phyloP scores from a whole-genome alignment of 192 early-diverging fungal species.

The Radiomyces spectabilis region DNA sequence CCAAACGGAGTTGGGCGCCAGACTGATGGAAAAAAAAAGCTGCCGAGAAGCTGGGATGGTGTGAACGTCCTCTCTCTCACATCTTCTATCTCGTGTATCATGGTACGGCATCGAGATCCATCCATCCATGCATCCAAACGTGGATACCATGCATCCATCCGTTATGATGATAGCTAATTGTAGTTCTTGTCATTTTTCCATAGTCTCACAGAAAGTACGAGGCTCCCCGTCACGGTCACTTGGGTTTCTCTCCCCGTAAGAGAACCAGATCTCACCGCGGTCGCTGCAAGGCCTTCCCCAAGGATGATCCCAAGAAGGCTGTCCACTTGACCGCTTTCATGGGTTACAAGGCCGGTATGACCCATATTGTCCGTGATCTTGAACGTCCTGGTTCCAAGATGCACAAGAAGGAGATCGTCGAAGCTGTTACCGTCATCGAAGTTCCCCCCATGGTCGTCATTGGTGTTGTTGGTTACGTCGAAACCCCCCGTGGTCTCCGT shows the following conservation, averaged over 20 bases:
- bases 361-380: constrained; percentile 98
- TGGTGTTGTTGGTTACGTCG: constrained; percentile 99
- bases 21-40: no score
- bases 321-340: constrained; percentile 99
- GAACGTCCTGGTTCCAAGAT: constrained; percentile 99
- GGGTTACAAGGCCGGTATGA: constrained; percentile 99
- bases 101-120: no score
- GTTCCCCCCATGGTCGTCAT: constrained; percentile 95
- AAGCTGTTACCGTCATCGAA: constrained; percentile 98
- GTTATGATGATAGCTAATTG: not conserved
- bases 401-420: constrained; percentile 99
- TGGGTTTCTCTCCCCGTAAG: constrained; percentile 70
- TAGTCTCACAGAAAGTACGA: constrained; percentile 71
- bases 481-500: constrained; percentile 97
- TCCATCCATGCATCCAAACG: constrained; percentile 21
- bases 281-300: constrained; percentile 98
- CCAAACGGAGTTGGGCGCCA: no score
- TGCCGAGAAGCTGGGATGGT: no score
- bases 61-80: no score
- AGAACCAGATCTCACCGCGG: constrained; percentile 90
- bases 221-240: constrained; percentile 87
- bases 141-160: not conserved
- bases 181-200: not conserved
- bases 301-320: constrained; percentile 89
- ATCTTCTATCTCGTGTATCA: no score